Evolutionary conservation across 345 rosid species (phyloP), one percentile per base, ranked within the genome.

Genomic region (Streptanthus diversifolius): DNA sequence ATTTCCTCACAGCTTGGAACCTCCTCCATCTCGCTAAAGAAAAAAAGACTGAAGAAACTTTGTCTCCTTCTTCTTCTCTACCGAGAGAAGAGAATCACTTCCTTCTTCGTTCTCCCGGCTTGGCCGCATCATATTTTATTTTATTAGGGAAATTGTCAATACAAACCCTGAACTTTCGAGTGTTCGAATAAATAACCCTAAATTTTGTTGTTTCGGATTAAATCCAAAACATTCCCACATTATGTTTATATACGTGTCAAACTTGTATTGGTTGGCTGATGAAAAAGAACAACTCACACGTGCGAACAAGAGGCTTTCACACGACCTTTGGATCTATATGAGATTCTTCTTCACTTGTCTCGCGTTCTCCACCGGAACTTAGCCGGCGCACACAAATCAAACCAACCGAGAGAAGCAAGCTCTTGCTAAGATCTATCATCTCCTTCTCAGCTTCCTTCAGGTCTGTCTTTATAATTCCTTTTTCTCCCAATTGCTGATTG

Each of bases 1-100:
- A 72, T 52, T 79, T 87, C 92, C 43, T 85, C 90, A 60, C 60
- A 72, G 59, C 44, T 80, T 49, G 70, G 71, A 57, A 60, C 68
- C 36, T 68, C 84, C 30, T 5, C 85, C 85, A 81, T 86, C 33
- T 37, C 63, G 32, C 29, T 1, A 35, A 45, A 55, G 3, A 24
- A 35, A 45, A 1, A 10, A 11, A 59, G 33, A 29, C 29, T 25
- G 25, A 39, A 66, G 24, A 37, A 66, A 41, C 30, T 67, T 74
- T 39, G 61, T 57, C 67, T 37, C 49, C 73, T 49, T 48, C 61
- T 45, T 14, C 4, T 25, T 29, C 32, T 29, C 32, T 5, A 36
- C 21, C 5, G 60, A 45, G 51, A 21, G 43, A 49, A 8, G 4
- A 6, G 8, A 25, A 6, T 51, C 76, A 41, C 64, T 32, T n/a